Percentiles rank a stretch among this genome's conserved stretches.
phyloP scores from a whole-genome alignment of 2,329 filamentous ascomycete genomes.

The Beauveria rudraprayagi region DNA sequence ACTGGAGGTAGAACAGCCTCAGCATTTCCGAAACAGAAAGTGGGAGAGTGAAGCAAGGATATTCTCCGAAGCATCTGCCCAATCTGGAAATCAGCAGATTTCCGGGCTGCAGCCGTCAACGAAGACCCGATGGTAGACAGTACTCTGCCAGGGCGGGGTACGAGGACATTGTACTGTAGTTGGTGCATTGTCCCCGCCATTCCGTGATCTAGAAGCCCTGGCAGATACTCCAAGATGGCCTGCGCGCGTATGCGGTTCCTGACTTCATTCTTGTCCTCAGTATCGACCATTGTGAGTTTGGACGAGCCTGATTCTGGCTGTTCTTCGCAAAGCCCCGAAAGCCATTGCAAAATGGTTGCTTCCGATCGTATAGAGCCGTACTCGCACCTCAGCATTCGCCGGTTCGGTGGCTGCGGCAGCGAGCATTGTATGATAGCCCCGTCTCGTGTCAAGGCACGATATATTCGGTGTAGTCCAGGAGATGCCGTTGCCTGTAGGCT shows the following conservation, averaged over 20 bases:
- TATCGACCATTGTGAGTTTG: neutral
- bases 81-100: constrained; percentile 36
- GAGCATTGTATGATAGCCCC: constrained; percentile 33
- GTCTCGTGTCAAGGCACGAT: constrained; percentile 35
- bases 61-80: constrained; percentile 39
- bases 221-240: constrained; percentile 15
- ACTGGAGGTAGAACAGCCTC: constrained; percentile 20
- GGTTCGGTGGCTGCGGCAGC: constrained; percentile 33
- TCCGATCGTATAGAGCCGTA: constrained; percentile 36
- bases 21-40: constrained; percentile 37
- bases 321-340: constrained; percentile 20
- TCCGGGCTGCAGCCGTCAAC: constrained; percentile 28
- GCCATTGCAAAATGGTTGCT: constrained; percentile 37
- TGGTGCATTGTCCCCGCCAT: constrained; percentile 20
- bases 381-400: constrained; percentile 40
- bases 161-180: constrained; percentile 36
- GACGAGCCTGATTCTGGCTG: neutral
- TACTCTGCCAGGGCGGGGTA: constrained; percentile 28
- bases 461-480: constrained; percentile 32
- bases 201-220: constrained; percentile 23
- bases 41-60: constrained; percentile 36
- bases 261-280: constrained; percentile 1
- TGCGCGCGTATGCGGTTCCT: neutral
- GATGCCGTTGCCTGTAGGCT: constrained; percentile 26
- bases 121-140: constrained; percentile 29